Base-by-base conservation (phyloP, 441 rosid species). In the Syzygium syzygioides region DNA sequence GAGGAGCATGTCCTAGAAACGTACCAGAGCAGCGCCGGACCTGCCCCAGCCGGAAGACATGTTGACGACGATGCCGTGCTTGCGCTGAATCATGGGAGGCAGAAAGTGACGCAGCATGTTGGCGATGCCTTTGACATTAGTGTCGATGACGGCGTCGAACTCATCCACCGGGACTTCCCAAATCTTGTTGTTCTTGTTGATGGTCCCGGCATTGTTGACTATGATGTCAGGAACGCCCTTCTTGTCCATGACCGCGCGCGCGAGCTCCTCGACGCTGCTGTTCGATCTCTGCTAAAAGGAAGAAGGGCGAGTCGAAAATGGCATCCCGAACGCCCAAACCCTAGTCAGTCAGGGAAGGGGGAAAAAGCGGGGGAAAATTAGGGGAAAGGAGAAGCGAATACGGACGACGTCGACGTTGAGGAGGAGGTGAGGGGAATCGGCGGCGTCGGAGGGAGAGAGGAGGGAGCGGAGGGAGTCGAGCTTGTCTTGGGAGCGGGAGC, bases 1-100 rank as follows among this genome's bases (percentile, higher is more conserved):
- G 85, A 85, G 62, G 56, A 56, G 80, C 68, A 32, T 84, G 18
- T 28, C 28, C 60, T 25, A 62, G 62, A 32, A 89, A 91, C 88
- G 92, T 93, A 98, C 99, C 98, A 96, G 94, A 17, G 99, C 99
- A 89, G 99, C 98, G 83, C 98, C 99, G 32, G 99, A 97, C 92
- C 99, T 91, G 90, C 99, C 99, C 99, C 99, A 98, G 64, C 99
- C 99, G 86, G 99, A 97, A 90, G 99, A 98, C 94, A 95, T 91
- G 88, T 98, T 98, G 62, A 98, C 97, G 87, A 98, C 93, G 86
- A 98, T 93, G 89, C 99, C 99, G 88, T 89, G 97, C 93, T 94
- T 94, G 59, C 88, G 95, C 48, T 97, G 96, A 86, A 98, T 86
- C 99, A 98, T 96, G 89, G 94, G 90, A 83, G 99, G 99, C 80